Evolutionary conservation across 2,329 filamentous ascomycete genomes (phyloP), one percentile per base, ranked within the genome.

Genomic region (Ampelomyces quisqualis): DNA sequence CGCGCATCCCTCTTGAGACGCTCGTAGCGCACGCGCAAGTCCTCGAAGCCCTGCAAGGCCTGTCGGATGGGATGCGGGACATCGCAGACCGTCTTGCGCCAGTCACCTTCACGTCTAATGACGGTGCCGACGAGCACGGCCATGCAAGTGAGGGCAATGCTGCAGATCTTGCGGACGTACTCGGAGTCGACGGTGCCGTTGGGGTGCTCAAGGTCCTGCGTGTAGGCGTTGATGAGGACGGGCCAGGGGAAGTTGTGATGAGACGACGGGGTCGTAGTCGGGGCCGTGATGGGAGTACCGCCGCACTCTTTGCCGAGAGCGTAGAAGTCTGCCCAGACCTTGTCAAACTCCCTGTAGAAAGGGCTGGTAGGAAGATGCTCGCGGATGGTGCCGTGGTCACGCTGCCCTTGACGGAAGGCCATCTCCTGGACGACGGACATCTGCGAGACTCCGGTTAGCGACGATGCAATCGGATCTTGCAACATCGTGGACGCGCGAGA

Each of bases 221-320:
- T 59, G 41, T 55, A 52, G 1, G 54, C 48, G 38, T 62, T 60
- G 47, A 62, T 55, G 3, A 62, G 45, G 3, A 54, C 35, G 4
- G 57, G 31, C 58, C 58, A 62, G 4, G 43, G 30, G 35, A 48
- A 58, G 34, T 58, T 57, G 11, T 43, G 34, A 20, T 40, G 33
- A 3, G 39, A 40, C 9, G 46, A 39, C 5, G 30, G 20, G 5
- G 34, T 18, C 30, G 29, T 22, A 7, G 34, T 27, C 2, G 46
- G 40, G 14, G 31, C 21, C 9, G 38, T 11, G 10, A 35, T 37
- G 7, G 44, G 50, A 17, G 34, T 24, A 30, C 36, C 40, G 19
- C 43, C 43, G 10, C 34, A 49, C 18, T 37, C 43, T 11, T 49
- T 51, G 13, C 58, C 58, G 5, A 53, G 43, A 30, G 43, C 45